Base-by-base conservation (phyloP, 2,329 filamentous ascomycete species). In the Stachybotrys elegans region DNA sequence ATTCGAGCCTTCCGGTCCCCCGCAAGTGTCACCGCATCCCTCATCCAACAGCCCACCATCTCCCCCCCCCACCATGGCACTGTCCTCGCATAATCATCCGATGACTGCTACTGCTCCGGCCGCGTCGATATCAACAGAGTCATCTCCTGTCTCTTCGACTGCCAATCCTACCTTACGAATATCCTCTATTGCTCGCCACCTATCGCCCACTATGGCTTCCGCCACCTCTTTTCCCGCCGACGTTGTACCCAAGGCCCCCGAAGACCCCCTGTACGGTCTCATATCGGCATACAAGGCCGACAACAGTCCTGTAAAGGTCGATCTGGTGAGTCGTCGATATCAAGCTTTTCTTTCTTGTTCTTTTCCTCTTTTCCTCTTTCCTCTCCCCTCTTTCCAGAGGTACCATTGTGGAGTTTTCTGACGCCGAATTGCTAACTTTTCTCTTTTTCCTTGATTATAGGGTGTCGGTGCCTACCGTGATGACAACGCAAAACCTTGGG, bases 401-500 rank as follows among this genome's bases (percentile, higher is more conserved):
- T n/a, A n/a, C n/a, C n/a, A n/a, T n/a, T n/a, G n/a, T n/a, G n/a
- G n/a, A n/a, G n/a, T n/a, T n/a, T n/a, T n/a, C n/a, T n/a, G n/a
- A n/a, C n/a, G n/a, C n/a, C n/a, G n/a, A n/a, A n/a, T n/a, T n/a
- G n/a, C n/a, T n/a, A n/a, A n/a, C n/a, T n/a, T n/a, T n/a, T n/a
- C n/a, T n/a, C n/a, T n/a, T n/a, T n/a, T n/a, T n/a, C n/a, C n/a
- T n/a, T n/a, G n/a, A n/a, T n/a, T n/a, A n/a, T 46, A 81, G 78
- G 81, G 81, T 46, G 83, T 97, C 71, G 93, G 93, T 56, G 93
- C 93, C 47, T 98, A 98, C 71, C 80, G 93, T 63, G 93, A 95
- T 61, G 78, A 97, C 71, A 86, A 91, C 62, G 92, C 90, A 49
- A 97, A 97, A 74, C 93, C 93, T 4, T 98, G 93, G 93, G 83